Base-by-base conservation (phyloP, 345 rosid genomes). In the Lenwebbia sp. region DNA sequence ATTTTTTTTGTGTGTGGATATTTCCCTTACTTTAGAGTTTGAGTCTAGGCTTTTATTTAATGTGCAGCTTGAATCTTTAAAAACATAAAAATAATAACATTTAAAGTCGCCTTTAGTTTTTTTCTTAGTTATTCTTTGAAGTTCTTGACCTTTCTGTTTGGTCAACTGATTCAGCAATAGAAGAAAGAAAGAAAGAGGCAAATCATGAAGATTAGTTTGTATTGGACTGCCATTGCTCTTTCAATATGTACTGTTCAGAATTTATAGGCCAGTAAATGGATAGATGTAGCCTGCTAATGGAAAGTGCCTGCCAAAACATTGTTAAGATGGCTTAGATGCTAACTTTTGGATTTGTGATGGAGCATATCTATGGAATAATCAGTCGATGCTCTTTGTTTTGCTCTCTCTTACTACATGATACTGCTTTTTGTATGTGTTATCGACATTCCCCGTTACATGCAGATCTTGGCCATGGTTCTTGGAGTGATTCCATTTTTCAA, bases 381-480 rank as follows among this genome's bases (percentile, higher is more conserved):
- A 83, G 56, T 53, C 21, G 55, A 23, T 54, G n/a, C 60, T 83
- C 58, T 37, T 30, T 83, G 57, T n/a, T 51, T 65, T 74, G 51
- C 56, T 70, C 47, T 62, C 85, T 65, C 76, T 50, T 62, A 26
- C 33, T 50, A 50, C 47, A 21, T 6, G 40, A 30, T 47, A 54
- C 28, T 62, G 83, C 52, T 86, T 84, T 87, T 85, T 60, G 83
- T 88, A 52, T 83, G 26, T 70, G 60, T 62, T 86, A 2, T 25
- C 1, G 53, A 57, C 52, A 14, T 50, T 52, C 21, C 21, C 76
- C 81, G 37, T n/a, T 75, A n/a, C 17, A 82, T 88, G 89, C 93
- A 98, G 99, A 93, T 98, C 50, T 90, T 98, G 87, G 98, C 99
- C 58, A 96, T 98, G 94, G 88, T 88, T 84, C 93, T 98, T 60